Percentiles rank a stretch among this genome's conserved stretches.
These are phyloP conservation scores for Mycena maculata DNA, from an alignment of 768 basidiomycete species.

Conservation along the genomic window DNA sequence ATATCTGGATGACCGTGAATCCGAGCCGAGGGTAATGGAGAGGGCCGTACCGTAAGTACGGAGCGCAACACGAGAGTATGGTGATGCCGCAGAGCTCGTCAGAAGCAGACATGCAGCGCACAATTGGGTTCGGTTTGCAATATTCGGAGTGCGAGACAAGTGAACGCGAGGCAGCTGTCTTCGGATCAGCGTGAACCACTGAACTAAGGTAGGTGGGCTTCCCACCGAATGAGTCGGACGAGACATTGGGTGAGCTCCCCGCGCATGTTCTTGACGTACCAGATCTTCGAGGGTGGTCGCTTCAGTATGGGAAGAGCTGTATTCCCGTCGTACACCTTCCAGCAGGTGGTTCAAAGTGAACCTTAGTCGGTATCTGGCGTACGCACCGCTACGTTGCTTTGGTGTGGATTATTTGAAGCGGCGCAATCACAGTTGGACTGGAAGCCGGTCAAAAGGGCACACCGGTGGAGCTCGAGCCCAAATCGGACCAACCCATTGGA, in stretches of 20 bases:
- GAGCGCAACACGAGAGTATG: slow-evolving; percentile 76
- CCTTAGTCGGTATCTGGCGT: no score
- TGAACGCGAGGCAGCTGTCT: slow-evolving; percentile 73
- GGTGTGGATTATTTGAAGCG: no score
- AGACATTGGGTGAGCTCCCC: slow-evolving; percentile 64
- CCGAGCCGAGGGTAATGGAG: slow-evolving; percentile 10
- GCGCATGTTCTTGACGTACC: slow-evolving; percentile 61
- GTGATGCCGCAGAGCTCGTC: slow-evolving; percentile 71
- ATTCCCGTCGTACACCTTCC: slow-evolving; percentile 75
- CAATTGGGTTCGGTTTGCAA: slow-evolving; percentile 65
- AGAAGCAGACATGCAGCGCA: slow-evolving; percentile 77
- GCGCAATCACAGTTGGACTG: no score
- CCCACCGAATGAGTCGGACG: slow-evolving; percentile 74
- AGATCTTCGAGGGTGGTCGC: slow-evolving; percentile 72
- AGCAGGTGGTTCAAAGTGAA: background rate
- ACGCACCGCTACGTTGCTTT: slow-evolving; percentile 70
- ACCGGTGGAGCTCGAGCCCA: no score
- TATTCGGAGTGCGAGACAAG: slow-evolving; percentile 73
- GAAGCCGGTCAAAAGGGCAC: no score
- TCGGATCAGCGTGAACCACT: no score
- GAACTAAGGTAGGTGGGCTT: no score
- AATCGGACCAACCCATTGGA: no score
- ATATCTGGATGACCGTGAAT: slow-evolving; percentile 49
- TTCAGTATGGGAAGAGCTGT: slow-evolving; percentile 52
- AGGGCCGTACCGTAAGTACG: slow-evolving; percentile 64